Evolutionary conservation across 495 filamentous ascomycete species (phyloP).

Genomic region (Melanomma pulvis-pyrius): DNA sequence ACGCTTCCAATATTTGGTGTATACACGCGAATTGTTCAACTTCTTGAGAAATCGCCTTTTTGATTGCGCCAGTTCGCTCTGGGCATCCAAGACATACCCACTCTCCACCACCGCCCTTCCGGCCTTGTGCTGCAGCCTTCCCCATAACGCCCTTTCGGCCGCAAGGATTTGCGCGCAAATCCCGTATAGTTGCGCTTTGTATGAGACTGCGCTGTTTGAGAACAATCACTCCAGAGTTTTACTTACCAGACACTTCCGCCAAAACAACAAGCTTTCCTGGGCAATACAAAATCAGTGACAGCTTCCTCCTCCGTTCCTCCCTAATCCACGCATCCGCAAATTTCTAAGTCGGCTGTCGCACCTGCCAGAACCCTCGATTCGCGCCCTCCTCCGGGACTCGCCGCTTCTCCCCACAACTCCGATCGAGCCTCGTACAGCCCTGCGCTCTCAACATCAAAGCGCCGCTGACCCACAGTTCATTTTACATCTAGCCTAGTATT

Average conservation of each 20-base stretch:
- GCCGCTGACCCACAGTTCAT: background rate
- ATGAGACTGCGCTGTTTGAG: conserved; percentile 14
- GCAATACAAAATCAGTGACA: conserved; percentile 20
- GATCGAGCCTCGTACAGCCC: background rate
- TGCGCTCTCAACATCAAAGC: background rate
- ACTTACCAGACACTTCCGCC: conserved; percentile 34
- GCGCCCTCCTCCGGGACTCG: background rate
- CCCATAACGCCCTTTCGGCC: conserved; percentile 21
- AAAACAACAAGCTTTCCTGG: conserved; percentile 13
- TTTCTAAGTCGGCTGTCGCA: background rate
- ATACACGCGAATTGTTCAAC: background rate
- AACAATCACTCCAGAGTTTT: conserved; percentile 20
- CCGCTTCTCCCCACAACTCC: background rate
- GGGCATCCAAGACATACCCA: background rate
- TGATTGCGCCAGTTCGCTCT: background rate
- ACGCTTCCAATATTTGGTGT: background rate
- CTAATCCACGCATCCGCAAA: background rate
- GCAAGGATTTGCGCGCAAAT: conserved; percentile 10
- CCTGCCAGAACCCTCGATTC: background rate
- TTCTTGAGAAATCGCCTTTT: background rate
- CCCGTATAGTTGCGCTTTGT: conserved; percentile 32
- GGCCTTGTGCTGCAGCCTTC: conserved; percentile 31
- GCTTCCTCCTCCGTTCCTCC: conserved; percentile 11
- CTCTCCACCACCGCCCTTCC: conserved; percentile 28
- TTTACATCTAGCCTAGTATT: background rate